Evolutionary conservation across 202 grass and related monocot genomes (phyloP).

Genomic region (Schoenoplectus tabernaemontani): DNA sequence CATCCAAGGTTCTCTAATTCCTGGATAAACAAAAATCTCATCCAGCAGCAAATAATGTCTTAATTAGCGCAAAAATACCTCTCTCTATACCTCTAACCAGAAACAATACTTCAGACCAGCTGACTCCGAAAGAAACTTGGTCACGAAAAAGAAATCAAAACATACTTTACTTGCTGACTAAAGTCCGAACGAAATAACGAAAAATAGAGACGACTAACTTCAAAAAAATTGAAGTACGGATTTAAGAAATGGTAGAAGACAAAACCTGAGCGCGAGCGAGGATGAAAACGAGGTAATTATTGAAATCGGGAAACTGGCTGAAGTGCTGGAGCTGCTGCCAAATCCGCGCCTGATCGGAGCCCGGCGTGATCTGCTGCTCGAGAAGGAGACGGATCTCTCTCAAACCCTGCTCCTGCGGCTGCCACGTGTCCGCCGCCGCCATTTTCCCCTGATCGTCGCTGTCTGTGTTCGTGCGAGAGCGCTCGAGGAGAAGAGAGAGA

Average conservation of each 20-base stretch:
- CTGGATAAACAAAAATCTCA: background rate
- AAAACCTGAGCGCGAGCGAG: constrained; percentile 45
- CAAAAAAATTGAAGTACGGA: too few species aligned
- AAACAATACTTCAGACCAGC: background rate
- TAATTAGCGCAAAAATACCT: background rate
- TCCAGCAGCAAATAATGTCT: too few species aligned
- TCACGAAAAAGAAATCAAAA: background rate
- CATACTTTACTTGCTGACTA: background rate
- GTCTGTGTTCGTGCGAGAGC: too few species aligned
- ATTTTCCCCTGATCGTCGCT: background rate
- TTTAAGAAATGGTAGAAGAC: too few species aligned
- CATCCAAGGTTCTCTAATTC: background rate
- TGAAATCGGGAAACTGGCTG: constrained; percentile 97
- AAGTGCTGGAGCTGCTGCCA: constrained; percentile 92
- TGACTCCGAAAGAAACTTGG: background rate
- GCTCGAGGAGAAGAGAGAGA: too few species aligned
- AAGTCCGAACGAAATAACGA: too few species aligned
- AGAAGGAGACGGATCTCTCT: constrained; percentile 84
- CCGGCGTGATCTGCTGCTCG: constrained; percentile 89
- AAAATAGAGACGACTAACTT: too few species aligned
- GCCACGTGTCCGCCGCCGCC: constrained; percentile 55
- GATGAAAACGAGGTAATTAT: constrained; percentile 92
- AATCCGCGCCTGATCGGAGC: constrained; percentile 79
- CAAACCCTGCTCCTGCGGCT: constrained; percentile 90
- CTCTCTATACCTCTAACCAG: background rate